phyloP scores from a whole-genome alignment of 148 eudicot species.

The Arctostaphylos glauca region DNA sequence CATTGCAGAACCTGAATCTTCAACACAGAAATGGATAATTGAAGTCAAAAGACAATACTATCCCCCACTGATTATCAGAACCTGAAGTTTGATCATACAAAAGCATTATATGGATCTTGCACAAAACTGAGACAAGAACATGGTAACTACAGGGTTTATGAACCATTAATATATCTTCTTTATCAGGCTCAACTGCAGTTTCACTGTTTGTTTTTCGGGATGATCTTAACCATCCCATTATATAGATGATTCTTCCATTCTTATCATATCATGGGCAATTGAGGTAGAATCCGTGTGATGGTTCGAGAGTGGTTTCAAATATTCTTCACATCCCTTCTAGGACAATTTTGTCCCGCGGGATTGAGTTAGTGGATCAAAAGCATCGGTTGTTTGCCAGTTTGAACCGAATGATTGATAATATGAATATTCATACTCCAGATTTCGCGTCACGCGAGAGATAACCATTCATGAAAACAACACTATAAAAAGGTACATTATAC shows the following conservation, averaged over 20 bases:
- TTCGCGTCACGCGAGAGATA: background rate
- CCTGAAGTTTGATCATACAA: background rate
- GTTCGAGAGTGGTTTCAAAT: no score
- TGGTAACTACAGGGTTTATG: background rate
- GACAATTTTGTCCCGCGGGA: no score
- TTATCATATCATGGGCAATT: no score
- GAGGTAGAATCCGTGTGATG: no score
- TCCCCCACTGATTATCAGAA: background rate
- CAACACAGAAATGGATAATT: background rate
- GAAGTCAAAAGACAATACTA: background rate
- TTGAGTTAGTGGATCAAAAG: no score
- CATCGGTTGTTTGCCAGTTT: background rate
- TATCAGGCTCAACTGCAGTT: background rate
- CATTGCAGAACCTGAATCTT: background rate
- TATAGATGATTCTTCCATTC: no score
- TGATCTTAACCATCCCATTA: no score
- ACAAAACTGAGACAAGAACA: background rate
- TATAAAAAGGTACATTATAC: background rate
- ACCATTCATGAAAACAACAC: background rate
- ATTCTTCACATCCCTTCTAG: no score
- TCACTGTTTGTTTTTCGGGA: background rate
- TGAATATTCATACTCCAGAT: background rate
- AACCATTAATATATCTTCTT: background rate
- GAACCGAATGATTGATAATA: background rate
- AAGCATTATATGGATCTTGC: background rate